Evolutionary conservation across 2,329 filamentous ascomycete genomes (phyloP), one percentile per base, ranked within the genome.

Genomic region (Arachnopeziza araneosa): DNA sequence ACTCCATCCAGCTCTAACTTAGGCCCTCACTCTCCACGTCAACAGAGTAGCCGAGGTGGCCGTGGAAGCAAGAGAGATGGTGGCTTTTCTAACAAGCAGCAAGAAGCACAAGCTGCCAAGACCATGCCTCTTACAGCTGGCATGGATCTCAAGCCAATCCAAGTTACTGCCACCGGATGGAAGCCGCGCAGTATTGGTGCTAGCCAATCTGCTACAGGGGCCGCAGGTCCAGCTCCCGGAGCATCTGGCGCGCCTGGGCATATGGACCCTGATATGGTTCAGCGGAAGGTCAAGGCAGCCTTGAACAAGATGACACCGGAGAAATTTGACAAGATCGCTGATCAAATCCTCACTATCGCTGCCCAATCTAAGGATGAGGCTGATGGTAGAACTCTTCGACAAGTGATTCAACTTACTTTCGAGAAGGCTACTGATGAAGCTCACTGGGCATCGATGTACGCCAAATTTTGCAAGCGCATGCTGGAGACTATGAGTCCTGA

Each of bases 301-400:
- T 81, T 99, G 70, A 99, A 99, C 86, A 99, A 99, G 88, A 98
- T 99, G 95, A 98, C 95, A 0, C 95, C 95, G 0, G 95, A 99
- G 78, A 99, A 98, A 73, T 99, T 99, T 70, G 93, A 96, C 74
- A 92, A 88, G 78, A 96, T 99, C 68, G 86, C 95, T 7, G 90
- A 93, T 64, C 92, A 97, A 75, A 96, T 99, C 64, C 83, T 99
- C 30, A 82, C 86, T 57, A 99, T 99, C 73, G 92, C 93, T 26
- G 89, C 86, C 23, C 95, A 99, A 75, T 98, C 93, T 57, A 96
- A 96, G 83, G 89, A 96, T 69, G 95, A 99, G 78, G 84, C 85
- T 23, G 95, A 99, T 70, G 95, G 95, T 52, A 90, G 93, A 60
- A 98, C 95, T 8, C 83, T 99, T 55, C 90, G 95, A 70, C 95